These are phyloP conservation scores for Lolium rigidum DNA, from an alignment of 176 grass and related monocot species.

Conservation along the genomic window DNA sequence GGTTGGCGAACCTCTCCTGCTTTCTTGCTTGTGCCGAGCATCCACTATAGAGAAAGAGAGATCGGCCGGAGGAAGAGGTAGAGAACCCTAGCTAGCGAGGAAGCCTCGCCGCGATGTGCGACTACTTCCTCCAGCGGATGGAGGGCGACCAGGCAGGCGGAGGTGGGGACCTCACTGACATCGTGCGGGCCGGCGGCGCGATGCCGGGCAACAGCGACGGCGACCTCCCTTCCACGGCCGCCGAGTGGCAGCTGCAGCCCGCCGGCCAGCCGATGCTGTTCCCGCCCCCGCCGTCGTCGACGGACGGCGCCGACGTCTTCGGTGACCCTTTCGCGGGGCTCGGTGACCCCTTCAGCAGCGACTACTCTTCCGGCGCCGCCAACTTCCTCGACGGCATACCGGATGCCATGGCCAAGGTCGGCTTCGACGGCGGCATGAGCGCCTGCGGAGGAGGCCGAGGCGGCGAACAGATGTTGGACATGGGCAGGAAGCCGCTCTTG, in stretches of 20 bases:
- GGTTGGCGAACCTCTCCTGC: not conserved
- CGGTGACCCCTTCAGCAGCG: slow-evolving; percentile 66
- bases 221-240: slow-evolving; percentile 45
- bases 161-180: slow-evolving; percentile 57
- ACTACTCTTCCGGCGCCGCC: slow-evolving; percentile 40
- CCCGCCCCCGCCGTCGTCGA: slow-evolving; percentile 16
- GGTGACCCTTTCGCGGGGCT: slow-evolving; percentile 69
- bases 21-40: slow-evolving; percentile 30
- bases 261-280: slow-evolving; percentile 43
- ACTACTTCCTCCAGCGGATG: slow-evolving; percentile 67
- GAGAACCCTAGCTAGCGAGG: slow-evolving; percentile 38
- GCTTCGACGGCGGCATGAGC: slow-evolving; percentile 36
- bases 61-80: not conserved
- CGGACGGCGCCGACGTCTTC: slow-evolving; percentile 34
- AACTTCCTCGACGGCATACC: slow-evolving; percentile 51
- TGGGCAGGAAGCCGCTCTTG: slow-evolving; percentile 52
- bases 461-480: slow-evolving; percentile 35
- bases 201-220: slow-evolving; percentile 26
- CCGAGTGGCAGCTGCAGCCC: slow-evolving; percentile 52
- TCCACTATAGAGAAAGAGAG: slow-evolving; percentile 41
- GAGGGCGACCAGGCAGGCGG: slow-evolving; percentile 57
- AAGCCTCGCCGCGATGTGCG: slow-evolving; percentile 44
- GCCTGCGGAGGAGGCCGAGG: not conserved
- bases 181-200: slow-evolving; percentile 56
- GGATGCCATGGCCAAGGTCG: slow-evolving; percentile 46